phyloP scores from a whole-genome alignment of 2,329 filamentous ascomycete genomes.

The Berkeleyomyces basicola region DNA sequence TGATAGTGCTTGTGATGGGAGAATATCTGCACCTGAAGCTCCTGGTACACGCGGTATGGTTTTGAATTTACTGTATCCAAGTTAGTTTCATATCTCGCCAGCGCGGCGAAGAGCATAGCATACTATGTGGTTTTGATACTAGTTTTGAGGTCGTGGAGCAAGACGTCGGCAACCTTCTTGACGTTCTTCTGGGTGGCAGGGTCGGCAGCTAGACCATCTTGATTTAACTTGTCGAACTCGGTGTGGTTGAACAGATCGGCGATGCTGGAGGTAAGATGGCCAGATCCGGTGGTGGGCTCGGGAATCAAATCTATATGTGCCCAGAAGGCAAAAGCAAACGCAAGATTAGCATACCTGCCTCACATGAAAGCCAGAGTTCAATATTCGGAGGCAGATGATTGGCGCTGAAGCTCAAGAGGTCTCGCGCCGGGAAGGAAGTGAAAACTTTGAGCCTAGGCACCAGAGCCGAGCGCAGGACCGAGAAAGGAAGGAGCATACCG shows the following conservation, averaged over 20 bases:
- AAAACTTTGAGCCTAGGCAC: background rate
- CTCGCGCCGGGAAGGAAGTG: background rate
- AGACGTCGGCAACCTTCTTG: conserved; percentile 54
- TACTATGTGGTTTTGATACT: conserved; percentile 57
- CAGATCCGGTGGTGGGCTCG: conserved; percentile 43
- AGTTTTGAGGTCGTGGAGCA: conserved; percentile 56
- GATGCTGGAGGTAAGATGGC: conserved; percentile 34
- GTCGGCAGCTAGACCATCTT: conserved; percentile 41
- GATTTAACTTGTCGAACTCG: conserved; percentile 52
- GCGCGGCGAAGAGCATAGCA: conserved; percentile 16
- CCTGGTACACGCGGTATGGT: conserved; percentile 17
- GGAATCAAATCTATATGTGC: conserved; percentile 42
- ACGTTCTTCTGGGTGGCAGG: conserved; percentile 46
- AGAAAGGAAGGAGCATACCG: conserved; percentile 28
- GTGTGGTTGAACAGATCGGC: conserved; percentile 33
- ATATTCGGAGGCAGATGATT: background rate
- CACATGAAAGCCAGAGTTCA: conserved; percentile 3
- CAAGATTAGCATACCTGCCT: conserved; percentile 9
- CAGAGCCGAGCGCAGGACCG: background rate
- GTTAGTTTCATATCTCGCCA: conserved; percentile 17
- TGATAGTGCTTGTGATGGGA: conserved; percentile 27
- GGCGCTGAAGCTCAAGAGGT: background rate
- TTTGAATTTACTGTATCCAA: conserved; percentile 34
- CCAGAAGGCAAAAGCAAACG: background rate
- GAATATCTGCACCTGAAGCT: conserved; percentile 4